Base-by-base conservation (phyloP, 768 basidiomycete genomes). In the Mycena amicta region DNA sequence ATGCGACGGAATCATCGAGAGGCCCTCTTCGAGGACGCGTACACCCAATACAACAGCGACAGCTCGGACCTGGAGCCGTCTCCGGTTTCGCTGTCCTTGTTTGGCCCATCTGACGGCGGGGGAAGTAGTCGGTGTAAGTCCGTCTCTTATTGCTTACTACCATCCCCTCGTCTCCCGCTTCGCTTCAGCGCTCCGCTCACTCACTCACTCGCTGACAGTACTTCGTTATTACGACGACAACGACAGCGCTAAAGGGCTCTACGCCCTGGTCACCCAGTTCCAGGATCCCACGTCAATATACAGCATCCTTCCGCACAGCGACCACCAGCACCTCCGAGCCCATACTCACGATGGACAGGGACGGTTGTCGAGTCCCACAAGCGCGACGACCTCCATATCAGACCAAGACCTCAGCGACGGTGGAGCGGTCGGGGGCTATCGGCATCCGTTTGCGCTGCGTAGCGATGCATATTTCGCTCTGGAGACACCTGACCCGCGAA, bases 21-120 rank as follows among this genome's bases (percentile, higher is more conserved):
- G 13, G 22, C 51, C 22, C 49, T 55, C 52, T 25, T 39, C 13
- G 40, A 43, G 1, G 47, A 54, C 4, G 12, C 53, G 40, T 25
- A 55, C 55, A 37, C 81, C 43, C 87, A 85, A 73, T 88, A 87
- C 23, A 88, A 86, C 71, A 88, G 90, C 68, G 89, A 89, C 67
- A 84, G 86, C 68, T 90, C 89, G 52, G 88, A 86, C 59, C 73
- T 90, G 23, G 87, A 89, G 66, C 90, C 89, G 2, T 8, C 33
- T 8, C 89, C 90, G 64, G 80, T 85, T 52, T 49, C 47, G 47
- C 26, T 23, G 43, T 8, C 6, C 22, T 23, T 29, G 47, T 87
- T 87, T 73, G 77, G 76, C 55, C 70, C 80, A 50, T 75, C 78
- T 71, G 71, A 77, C 61, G 71, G 74, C 75, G 74, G 76, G 60